A percentile compares a stretch with the other conserved stretches of the same genome.
Evolutionary conservation across 2,329 filamentous ascomycete species (phyloP).

Genomic region (Colletotrichum musicola): DNA sequence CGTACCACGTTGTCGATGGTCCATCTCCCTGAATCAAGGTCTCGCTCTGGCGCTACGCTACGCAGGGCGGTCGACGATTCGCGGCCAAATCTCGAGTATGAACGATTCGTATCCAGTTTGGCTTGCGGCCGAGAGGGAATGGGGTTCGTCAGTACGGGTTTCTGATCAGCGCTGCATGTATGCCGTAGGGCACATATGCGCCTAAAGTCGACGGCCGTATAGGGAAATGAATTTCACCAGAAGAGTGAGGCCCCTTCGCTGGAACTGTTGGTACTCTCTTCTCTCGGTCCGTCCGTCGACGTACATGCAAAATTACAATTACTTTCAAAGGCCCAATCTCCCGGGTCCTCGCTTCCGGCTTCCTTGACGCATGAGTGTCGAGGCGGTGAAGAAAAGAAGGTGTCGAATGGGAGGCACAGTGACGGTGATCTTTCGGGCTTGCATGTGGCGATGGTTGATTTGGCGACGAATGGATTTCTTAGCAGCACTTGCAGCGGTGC

Average conservation of each 20-base stretch:
- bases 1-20: not conserved
- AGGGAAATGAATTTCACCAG: conserved; percentile 19
- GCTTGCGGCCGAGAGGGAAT: conserved; percentile 26
- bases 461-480: not conserved
- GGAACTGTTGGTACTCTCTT: not conserved
- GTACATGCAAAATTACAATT: too few species aligned
- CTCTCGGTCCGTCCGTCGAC: not conserved
- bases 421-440: conserved; percentile 25
- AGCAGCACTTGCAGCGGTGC: not conserved
- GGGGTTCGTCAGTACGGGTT: not conserved
- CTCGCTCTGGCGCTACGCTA: conserved; percentile 4
- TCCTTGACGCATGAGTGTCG: not conserved
- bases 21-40: not conserved
- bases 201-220: not conserved
- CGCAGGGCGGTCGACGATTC: conserved; percentile 12
- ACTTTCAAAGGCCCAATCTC: not conserved
- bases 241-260: not conserved
- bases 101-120: conserved; percentile 6
- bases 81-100: not conserved
- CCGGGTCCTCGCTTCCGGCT: not conserved
- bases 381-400: conserved; percentile 36
- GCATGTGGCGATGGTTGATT: conserved; percentile 23
- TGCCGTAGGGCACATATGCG: too few species aligned
- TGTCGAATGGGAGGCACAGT: not conserved
- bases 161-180: too few species aligned